Evolutionary conservation across 2,329 filamentous ascomycete genomes (phyloP), one percentile per base, ranked within the genome.

Genomic region (Cladosporium sp.): DNA sequence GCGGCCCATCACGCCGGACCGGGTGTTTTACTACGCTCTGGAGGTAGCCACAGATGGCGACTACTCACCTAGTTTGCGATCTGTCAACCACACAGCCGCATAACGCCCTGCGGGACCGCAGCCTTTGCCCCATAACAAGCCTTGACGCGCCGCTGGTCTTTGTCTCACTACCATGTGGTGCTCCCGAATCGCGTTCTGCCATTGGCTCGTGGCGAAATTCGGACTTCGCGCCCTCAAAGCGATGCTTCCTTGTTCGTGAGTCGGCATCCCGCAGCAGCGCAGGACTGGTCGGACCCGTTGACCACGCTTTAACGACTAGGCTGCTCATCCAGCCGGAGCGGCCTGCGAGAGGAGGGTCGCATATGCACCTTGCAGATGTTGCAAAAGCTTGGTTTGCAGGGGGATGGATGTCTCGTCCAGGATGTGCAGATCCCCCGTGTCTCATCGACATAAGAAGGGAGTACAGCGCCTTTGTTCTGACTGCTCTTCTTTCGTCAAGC

Each of bases 281-380:
- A 30, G n/a, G 30, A 38, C 30, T 56, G 42, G 54, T 49, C 40
- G 47, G 28, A 15, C 22, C 54, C 54, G 42, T 30, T 56, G 34
- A 42, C 54, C 54, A 49, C 54, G 36, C 54, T 49, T 39, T 17
- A n/a, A 8, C 36, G 6, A 38, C 42, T 49, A 47, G 54, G 34
- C 17, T 15, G 11, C 14, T 45, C 54, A 34, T 28, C 34, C 8
- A 39, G 7, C 22, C 34, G 54, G 34, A 49, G 19, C 14, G 30
- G 54, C 22, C 8, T 49, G 54, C 42, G 30, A 56, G 42, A 56
- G 42, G 54, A 17, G 40, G 30, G 14, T 14, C 30, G 34, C 12
- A 39, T n/a, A 56, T 56, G 54, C 54, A 49, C 54, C 54, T 56
- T 56, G 54, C 54, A 49, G 54, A 56, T 56, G 42, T 39, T 38